Evolutionary conservation across 495 filamentous ascomycete species (phyloP), one percentile per base, ranked within the genome.

Genomic region (Xylaria bambusicola): DNA sequence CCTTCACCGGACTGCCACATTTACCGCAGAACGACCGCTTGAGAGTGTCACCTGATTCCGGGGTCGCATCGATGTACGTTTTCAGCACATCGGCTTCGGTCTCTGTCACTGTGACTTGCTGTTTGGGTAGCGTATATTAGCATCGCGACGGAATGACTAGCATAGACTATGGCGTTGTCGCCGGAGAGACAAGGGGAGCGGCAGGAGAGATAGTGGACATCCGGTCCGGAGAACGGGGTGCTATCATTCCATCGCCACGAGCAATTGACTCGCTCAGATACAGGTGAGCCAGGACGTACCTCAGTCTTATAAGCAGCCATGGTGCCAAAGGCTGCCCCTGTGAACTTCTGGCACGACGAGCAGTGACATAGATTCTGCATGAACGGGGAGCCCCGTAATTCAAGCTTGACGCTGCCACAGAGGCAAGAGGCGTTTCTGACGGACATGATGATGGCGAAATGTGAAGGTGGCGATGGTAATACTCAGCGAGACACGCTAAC

Each of bases 361-460:
- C 62, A 65, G 49, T 65, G 62, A 27, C 62, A 65, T 9, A 50
- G 13, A n/a, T 52, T 51, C 41, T n/a, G 35, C n/a, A 15, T 21
- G 20, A 62, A 4, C 8, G 57, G 58, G 4, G 56, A 52, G 23
- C 62, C 62, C 6, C 8, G 36, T 6, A 65, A 21, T 23, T 45
- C 40, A 17, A 53, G n/a, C 12, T 52, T 61, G 18, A 65, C 27
- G 21, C 53, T 18, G 42, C 62, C 62, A 45, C 62, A 65, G 17
- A 65, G 58, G 41, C 62, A 65, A 15, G 62, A 61, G 9, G 23
- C 52, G 5, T 41, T 61, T 46, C 38, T 45, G 7, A 42, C 36
- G n/a, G 49, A 46, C 49, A 45, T 52, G 36, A 35, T 27, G 24
- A n/a, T n/a, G n/a, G n/a, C n/a, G n/a, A n/a, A 24, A 33, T 10